phyloP scores from a whole-genome alignment of 305 asterid genomes.

The Petunia hybrid region DNA sequence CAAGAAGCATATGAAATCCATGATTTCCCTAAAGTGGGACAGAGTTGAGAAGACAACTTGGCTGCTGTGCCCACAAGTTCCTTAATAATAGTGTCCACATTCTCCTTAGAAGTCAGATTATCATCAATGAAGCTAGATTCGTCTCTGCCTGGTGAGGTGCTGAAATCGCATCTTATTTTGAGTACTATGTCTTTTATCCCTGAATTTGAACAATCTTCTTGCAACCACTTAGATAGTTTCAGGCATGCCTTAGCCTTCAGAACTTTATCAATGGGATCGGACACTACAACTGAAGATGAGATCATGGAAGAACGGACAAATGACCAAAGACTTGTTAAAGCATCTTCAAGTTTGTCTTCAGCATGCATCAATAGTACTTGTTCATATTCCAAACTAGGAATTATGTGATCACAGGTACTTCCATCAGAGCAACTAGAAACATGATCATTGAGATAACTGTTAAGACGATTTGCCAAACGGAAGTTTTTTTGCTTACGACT shows the following conservation, averaged over 20 bases:
- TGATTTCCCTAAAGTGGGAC: slow-evolving; percentile 95
- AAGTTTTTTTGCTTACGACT: slow-evolving; percentile 91
- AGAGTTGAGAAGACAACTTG: slow-evolving; percentile 80
- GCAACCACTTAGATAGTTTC: slow-evolving; percentile 93
- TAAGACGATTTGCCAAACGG: slow-evolving; percentile 80
- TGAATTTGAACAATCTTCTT: slow-evolving; percentile 46
- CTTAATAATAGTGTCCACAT: slow-evolving; percentile 56
- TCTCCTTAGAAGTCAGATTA: slow-evolving; percentile 50
- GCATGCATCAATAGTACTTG: slow-evolving; percentile 73
- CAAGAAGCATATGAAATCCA: slow-evolving; percentile 97
- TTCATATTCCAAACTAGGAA: slow-evolving; percentile 74
- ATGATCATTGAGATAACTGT: slow-evolving; percentile 65
- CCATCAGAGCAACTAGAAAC: slow-evolving; percentile 62
- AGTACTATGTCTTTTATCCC: slow-evolving; percentile 59
- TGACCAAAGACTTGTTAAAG: slow-evolving; percentile 77
- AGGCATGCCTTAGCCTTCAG: slow-evolving; percentile 95
- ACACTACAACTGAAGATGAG: slow-evolving; percentile 55
- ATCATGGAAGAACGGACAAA: slow-evolving; percentile 68
- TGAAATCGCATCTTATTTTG: slow-evolving; percentile 70
- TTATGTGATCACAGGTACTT: slow-evolving; percentile 59
- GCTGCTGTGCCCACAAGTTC: slow-evolving; percentile 81
- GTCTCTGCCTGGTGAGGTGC: slow-evolving; percentile 51
- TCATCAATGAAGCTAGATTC: slow-evolving; percentile 45
- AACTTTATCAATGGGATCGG: slow-evolving; percentile 60
- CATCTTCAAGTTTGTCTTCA: slow-evolving; percentile 79